Base-by-base conservation (phyloP, 352 stramenopile species). In the Phytophthora podocarpi region DNA sequence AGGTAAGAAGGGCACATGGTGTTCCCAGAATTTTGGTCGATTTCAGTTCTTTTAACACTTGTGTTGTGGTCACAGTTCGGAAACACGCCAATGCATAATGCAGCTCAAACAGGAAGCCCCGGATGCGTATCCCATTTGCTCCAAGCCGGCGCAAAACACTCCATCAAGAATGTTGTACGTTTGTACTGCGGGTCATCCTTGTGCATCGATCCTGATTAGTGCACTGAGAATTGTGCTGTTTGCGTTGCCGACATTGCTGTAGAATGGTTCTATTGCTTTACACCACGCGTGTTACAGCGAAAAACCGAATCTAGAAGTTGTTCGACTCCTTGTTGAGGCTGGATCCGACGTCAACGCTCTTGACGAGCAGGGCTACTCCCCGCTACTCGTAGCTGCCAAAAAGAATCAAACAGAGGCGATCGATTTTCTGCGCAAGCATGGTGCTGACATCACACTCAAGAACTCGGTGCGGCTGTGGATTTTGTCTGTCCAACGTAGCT, bases 231-330 rank as follows among this genome's bases (percentile, higher is more conserved):
- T 27, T 18, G 6, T 35, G 31, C 24, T 36, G 3, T n/a, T 31
- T 18, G 15, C n/a, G n/a, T n/a, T n/a, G n/a, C n/a, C n/a, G n/a
- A n/a, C n/a, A n/a, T n/a, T 20, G 23, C 4, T 39, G 7, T 27
- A 93, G 82, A 91, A 91, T 55, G 80, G 78, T 10, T 93, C 85
- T 16, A 68, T 82, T 23, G 73, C 82, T 10, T 64, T 93, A 13
- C 85, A 93, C 48, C 85, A 93, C 48, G 82, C 82, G 30, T 93
- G 85, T 58, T 93, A 93, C 65, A 88, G 85, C 64, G 80, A 86
- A 20, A 61, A 52, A 2, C 64, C 76, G 16, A 92, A 90, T 34
- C 13, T 73, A 40, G 41, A 76, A 16, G 79, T 91, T 31, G 67
- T 82, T 18, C 70, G 77, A 54, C 58, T 89, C 1, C 72, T 93